These are phyloP conservation scores for Pseudocercospora macadamiae DNA, from an alignment of 2,329 filamentous ascomycete genomes.

Conservation along the genomic window DNA sequence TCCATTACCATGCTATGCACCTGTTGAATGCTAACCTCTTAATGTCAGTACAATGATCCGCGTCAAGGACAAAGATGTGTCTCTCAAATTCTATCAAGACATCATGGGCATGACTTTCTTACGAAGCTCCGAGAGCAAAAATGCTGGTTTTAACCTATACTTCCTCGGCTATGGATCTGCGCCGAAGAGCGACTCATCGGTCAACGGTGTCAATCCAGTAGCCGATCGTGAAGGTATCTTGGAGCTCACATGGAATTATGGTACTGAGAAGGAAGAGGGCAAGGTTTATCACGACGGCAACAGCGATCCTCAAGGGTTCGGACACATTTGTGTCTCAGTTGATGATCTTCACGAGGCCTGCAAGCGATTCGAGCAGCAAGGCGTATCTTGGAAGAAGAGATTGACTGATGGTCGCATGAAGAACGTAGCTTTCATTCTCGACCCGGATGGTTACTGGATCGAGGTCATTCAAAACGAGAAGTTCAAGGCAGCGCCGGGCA, in stretches of 20 bases:
- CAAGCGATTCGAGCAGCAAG: conserved; percentile 77
- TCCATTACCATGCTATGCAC: no score
- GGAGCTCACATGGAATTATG: conserved; percentile 84
- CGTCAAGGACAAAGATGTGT: conserved; percentile 67
- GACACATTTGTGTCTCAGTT: conserved; percentile 85
- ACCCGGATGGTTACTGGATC: conserved; percentile 25
- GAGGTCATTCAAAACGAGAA: conserved; percentile 27
- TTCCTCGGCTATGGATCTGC: conserved; percentile 75
- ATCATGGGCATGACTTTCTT: conserved; percentile 85
- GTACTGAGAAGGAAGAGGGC: conserved; percentile 79
- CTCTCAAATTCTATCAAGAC: conserved; percentile 64
- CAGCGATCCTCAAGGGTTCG: conserved; percentile 86
- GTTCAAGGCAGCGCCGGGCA: conserved; percentile 24
- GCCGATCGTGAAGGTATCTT: conserved; percentile 79
- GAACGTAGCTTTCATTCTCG: conserved; percentile 88
- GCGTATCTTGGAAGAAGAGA: conserved; percentile 91
- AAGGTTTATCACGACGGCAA: conserved; percentile 95
- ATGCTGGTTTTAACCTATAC: conserved; percentile 83
- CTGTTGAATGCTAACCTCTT: no score
- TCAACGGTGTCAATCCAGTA: conserved; percentile 60
- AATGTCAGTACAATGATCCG: conserved; percentile 76
- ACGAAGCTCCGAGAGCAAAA: conserved; percentile 70
- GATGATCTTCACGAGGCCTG: conserved; percentile 90
- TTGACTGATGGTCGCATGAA: conserved; percentile 89
- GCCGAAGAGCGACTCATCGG: conserved; percentile 52